These are phyloP conservation scores for Hypoxylon cercidicola DNA, from an alignment of 495 filamentous ascomycete species.

Conservation along the genomic window DNA sequence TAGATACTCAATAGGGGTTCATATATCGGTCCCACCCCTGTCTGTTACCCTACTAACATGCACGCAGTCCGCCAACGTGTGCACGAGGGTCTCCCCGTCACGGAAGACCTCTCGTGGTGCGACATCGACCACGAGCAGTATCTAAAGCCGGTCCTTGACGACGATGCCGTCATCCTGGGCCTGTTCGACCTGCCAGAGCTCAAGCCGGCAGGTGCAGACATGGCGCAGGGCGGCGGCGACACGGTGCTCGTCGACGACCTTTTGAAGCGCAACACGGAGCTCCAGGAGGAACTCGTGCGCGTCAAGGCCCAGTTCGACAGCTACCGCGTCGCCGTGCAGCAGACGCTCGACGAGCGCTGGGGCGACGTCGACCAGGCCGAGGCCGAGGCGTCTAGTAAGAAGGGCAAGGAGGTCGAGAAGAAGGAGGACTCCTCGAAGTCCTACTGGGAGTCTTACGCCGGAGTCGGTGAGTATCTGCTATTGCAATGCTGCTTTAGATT, in stretches of 20 bases:
- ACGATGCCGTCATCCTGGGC: conserved; percentile 85
- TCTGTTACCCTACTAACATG: conserved; percentile 15
- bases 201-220: conserved; percentile 30
- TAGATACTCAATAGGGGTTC: too few species aligned
- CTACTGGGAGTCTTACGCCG: conserved; percentile 85
- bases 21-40: neutral
- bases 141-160: conserved; percentile 85
- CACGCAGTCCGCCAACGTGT: conserved; percentile 52
- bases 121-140: conserved; percentile 79
- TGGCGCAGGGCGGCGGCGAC: conserved; percentile 57
- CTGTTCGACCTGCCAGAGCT: conserved; percentile 76
- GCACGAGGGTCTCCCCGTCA: conserved; percentile 58
- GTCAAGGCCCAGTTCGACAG: conserved; percentile 74
- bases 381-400: conserved; percentile 27
- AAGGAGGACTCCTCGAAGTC: conserved; percentile 68
- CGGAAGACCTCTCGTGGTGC: conserved; percentile 64
- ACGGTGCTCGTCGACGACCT: conserved; percentile 55
- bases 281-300: conserved; percentile 74
- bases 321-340: conserved; percentile 73
- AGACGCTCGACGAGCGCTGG: conserved; percentile 78
- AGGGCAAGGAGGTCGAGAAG: conserved; percentile 45
- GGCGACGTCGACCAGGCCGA: conserved; percentile 54
- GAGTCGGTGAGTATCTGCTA: conserved; percentile 26
- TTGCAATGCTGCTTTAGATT: neutral
- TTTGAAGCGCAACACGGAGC: conserved; percentile 67